Evolutionary conservation across 352 stramenopile genomes (phyloP).

Genomic region (Phytophthora melonis): DNA sequence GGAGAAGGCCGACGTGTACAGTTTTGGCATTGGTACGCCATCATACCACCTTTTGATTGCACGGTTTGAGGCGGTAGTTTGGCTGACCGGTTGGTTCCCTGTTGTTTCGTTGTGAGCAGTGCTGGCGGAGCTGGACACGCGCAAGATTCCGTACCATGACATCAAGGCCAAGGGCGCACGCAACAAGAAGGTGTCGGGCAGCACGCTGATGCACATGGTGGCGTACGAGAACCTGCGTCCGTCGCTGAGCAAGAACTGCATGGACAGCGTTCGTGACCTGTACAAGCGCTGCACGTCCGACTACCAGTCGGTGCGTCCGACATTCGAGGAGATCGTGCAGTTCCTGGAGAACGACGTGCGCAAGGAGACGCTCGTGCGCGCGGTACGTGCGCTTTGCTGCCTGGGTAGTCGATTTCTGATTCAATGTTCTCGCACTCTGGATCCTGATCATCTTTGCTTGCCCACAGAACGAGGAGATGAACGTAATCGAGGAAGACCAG

Average conservation of each 20-base stretch:
- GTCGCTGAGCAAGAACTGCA: slow-evolving; percentile 85
- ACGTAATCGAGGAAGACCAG: slow-evolving; percentile 42
- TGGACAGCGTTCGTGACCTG: slow-evolving; percentile 82
- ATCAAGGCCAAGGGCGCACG: slow-evolving; percentile 84
- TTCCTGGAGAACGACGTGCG: slow-evolving; percentile 87
- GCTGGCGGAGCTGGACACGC: slow-evolving; percentile 84
- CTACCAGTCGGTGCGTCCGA: slow-evolving; percentile 77
- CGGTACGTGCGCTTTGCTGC: slow-evolving; percentile 52
- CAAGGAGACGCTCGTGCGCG: slow-evolving; percentile 85
- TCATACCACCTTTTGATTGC: neutral
- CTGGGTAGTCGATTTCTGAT: slow-evolving; percentile 26
- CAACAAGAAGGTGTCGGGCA: slow-evolving; percentile 89
- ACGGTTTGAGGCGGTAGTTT: neutral
- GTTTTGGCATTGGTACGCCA: slow-evolving; percentile 81
- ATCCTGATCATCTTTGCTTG: slow-evolving; percentile 17
- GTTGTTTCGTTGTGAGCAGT: slow-evolving; percentile 48
- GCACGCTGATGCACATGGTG: slow-evolving; percentile 91
- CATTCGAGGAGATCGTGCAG: slow-evolving; percentile 89
- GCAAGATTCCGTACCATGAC: slow-evolving; percentile 90
- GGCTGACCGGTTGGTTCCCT: slow-evolving; percentile 1
- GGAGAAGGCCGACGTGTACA: slow-evolving; percentile 91
- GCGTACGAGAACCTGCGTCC: slow-evolving; percentile 90
- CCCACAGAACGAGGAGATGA: slow-evolving; percentile 55
- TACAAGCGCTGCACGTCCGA: slow-evolving; percentile 85
- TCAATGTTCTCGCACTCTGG: neutral